A percentile compares a stretch with the other conserved stretches of the same genome.
Conservation (phyloP, 495 filamentous ascomycete species). For the Talaromyces thailandensis region DNA sequence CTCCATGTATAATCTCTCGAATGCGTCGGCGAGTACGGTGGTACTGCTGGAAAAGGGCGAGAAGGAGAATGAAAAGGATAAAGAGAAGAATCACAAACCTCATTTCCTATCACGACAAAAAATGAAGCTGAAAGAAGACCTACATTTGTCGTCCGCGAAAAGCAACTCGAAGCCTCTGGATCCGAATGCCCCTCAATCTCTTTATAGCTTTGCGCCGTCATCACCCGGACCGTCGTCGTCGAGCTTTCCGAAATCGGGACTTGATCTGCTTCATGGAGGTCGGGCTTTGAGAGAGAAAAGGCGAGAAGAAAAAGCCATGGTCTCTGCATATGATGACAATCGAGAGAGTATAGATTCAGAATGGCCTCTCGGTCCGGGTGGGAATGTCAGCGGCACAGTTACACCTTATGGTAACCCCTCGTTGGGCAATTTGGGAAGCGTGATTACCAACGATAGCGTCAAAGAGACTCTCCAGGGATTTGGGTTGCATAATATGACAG, state of each 20-base stretch:
- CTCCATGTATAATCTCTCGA: constrained; percentile 73
- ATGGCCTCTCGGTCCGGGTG: constrained; percentile 27
- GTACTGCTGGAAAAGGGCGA: constrained; percentile 36
- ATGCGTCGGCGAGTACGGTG: constrained; percentile 78
- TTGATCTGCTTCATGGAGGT: constrained; percentile 80
- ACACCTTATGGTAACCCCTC: constrained; percentile 32
- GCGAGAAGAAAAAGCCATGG: constrained; percentile 66
- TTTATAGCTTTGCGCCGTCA: constrained; percentile 72
- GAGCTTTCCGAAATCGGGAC: constrained; percentile 67
- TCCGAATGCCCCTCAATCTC: constrained; percentile 71
- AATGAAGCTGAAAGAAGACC: constrained; percentile 78
- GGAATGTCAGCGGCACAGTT: constrained; percentile 14
- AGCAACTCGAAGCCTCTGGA: constrained; percentile 85
- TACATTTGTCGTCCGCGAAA: constrained; percentile 76
- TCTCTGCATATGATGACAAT: constrained; percentile 9
- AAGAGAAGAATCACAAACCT: constrained; percentile 54
- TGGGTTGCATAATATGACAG: constrained; percentile 70
- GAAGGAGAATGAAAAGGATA: constrained; percentile 53
- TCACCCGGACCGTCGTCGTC: constrained; percentile 61
- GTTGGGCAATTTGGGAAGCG: constrained; percentile 21
- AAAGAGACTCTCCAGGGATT: constrained; percentile 46
- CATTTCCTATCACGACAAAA: constrained; percentile 90
- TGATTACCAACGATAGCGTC: constrained; percentile 26
- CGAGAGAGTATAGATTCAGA: constrained; percentile 34
- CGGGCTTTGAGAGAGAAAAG: constrained; percentile 82